Base-by-base conservation (phyloP, 345 rosid species). In the Ceriops zippeliana region DNA sequence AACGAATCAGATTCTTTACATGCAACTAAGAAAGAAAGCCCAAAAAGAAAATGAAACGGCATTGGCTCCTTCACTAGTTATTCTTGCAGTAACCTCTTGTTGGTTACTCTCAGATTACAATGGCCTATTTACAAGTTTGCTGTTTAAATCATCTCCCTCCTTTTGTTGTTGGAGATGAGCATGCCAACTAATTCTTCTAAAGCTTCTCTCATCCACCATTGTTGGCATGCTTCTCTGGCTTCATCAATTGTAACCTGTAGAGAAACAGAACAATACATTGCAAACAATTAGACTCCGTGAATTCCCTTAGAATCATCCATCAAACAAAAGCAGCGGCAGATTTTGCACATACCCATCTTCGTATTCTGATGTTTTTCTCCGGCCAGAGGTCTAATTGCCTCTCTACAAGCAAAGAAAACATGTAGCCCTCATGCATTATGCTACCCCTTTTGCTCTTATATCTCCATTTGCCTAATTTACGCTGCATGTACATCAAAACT, bases 191-290 rank as follows among this genome's bases (percentile, higher is more conserved):
- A 78, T 2, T 61, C 87, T 51, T 84, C 87, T 52, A 86, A 72
- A 52, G 91, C 91, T 69, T 83, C 86, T 46, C 79, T 80, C 91
- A 86, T 86, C 91, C 91, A 86, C 68, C 37, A 52, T 9, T 63
- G 69, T 32, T 75, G 76, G 60, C 86, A 86, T 28, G 79, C 70
- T 78, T 83, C 83, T 31, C 67, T 69, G 0, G 87, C 91, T 79
- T 83, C 85, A 5, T 76, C 62, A 26, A 83, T 80, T 22, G 65
- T 63, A 56, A 78, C 75, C 84, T 81, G 70, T 52, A 69, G 26
- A 30, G 13, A 56, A 11, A 10, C 16, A 9, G 28, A 27, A 56
- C 52, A 68, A 19, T 1, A 26, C 6, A 67, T 54, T 42, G 49
- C 2, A 32, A 32, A 42, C 49, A 3, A 46, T 61, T 42, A 63